phyloP scores from a whole-genome alignment of 2,329 filamentous ascomycete genomes.

The Cercospora nicotianae region DNA sequence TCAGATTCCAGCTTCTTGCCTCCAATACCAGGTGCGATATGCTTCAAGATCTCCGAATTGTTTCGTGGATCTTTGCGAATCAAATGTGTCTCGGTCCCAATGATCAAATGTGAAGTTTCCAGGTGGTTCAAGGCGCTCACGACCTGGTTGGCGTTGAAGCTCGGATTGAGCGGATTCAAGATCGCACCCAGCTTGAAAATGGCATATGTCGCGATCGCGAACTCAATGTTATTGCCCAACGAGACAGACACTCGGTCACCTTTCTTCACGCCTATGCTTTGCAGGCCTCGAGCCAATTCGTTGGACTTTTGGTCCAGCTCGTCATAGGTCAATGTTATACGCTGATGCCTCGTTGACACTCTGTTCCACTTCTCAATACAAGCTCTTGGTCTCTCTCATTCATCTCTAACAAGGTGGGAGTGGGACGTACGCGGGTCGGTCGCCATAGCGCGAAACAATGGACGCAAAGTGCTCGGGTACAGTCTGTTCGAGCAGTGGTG shows the following conservation, averaged over 20 bases:
- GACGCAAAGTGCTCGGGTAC: slow-evolving; percentile 71
- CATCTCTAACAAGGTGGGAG: neutral
- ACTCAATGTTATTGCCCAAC: slow-evolving; percentile 81
- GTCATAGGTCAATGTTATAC: slow-evolving; percentile 67
- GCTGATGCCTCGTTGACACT: slow-evolving; percentile 63
- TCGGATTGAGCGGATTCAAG: slow-evolving; percentile 86
- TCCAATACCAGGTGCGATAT: slow-evolving; percentile 37
- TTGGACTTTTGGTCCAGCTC: slow-evolving; percentile 75
- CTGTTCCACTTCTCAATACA: slow-evolving; percentile 37
- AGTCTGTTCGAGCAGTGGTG: slow-evolving; percentile 65
- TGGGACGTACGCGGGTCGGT: slow-evolving; percentile 57
- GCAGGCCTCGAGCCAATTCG: slow-evolving; percentile 68
- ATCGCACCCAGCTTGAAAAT: slow-evolving; percentile 93
- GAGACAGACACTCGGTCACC: slow-evolving; percentile 84
- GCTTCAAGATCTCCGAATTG: slow-evolving; percentile 58
- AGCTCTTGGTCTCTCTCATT: slow-evolving; percentile 6
- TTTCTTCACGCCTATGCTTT: slow-evolving; percentile 69
- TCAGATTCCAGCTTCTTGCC: slow-evolving; percentile 52
- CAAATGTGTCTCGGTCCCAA: slow-evolving; percentile 84
- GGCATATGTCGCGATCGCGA: slow-evolving; percentile 82
- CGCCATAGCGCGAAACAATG: slow-evolving; percentile 64
- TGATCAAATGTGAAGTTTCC: slow-evolving; percentile 69
- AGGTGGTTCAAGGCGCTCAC: slow-evolving; percentile 76
- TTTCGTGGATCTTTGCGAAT: slow-evolving; percentile 63
- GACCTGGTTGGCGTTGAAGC: slow-evolving; percentile 79